These are phyloP conservation scores for Zymoseptoria pseudotritici DNA, from an alignment of 2,329 filamentous ascomycete species.

Conservation along the genomic window DNA sequence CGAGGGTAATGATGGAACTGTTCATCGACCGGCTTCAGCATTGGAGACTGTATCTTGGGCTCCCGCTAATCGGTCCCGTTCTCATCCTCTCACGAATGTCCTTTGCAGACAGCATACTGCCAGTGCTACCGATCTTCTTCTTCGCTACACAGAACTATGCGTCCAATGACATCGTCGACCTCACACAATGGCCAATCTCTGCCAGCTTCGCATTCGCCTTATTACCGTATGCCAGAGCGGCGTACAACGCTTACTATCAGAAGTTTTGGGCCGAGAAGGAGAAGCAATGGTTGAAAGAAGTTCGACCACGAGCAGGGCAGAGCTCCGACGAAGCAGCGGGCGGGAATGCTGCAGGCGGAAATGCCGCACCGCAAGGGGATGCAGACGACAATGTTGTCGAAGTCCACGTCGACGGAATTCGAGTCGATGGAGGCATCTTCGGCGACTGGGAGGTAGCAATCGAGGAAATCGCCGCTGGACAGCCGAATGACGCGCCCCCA, in stretches of 20 bases:
- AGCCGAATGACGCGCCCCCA: background rate
- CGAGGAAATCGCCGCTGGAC: slow-evolving; percentile 21
- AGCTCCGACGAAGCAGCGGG: slow-evolving; percentile 25
- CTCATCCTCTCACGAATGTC: slow-evolving; percentile 61
- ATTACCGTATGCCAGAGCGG: slow-evolving; percentile 57
- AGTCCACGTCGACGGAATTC: slow-evolving; percentile 30
- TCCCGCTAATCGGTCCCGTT: slow-evolving; percentile 61
- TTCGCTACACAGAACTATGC: slow-evolving; percentile 48
- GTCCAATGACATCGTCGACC: slow-evolving; percentile 39
- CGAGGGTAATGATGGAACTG: slow-evolving; percentile 10
- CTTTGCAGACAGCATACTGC: slow-evolving; percentile 56
- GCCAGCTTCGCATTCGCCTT: slow-evolving; percentile 59
- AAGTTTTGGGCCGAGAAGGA: slow-evolving; percentile 51
- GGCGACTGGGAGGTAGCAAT: slow-evolving; percentile 37
- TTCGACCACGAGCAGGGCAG: slow-evolving; percentile 46
- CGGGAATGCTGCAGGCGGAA: slow-evolving; percentile 9
- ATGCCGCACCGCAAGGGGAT: slow-evolving; percentile 6
- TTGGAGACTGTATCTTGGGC: slow-evolving; percentile 50
- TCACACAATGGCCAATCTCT: slow-evolving; percentile 58
- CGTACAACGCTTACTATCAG: slow-evolving; percentile 58
- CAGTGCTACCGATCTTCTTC: slow-evolving; percentile 56
- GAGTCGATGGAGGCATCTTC: slow-evolving; percentile 34
- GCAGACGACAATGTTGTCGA: slow-evolving; percentile 28
- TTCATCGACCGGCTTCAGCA: slow-evolving; percentile 29
- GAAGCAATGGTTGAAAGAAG: slow-evolving; percentile 54